A percentile compares a stretch with the other conserved stretches of the same genome.
Conservation (phyloP, 2,329 filamentous ascomycete genomes). For the Claviceps arundinis region DNA sequence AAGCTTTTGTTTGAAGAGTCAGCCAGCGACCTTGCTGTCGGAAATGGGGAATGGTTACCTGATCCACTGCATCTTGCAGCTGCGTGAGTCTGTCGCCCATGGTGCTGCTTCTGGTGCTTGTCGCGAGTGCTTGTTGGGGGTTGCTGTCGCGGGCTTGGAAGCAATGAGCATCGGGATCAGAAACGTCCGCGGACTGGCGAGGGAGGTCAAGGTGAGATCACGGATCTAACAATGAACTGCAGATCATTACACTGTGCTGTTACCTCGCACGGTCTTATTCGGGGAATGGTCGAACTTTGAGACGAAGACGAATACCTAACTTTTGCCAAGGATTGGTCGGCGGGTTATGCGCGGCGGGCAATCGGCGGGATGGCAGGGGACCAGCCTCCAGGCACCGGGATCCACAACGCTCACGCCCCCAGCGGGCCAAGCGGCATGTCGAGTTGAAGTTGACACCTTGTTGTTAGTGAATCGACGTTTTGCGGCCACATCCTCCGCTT, state of each 20-base stretch:
- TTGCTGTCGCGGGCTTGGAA: neutral
- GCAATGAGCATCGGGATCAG: neutral
- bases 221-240: neutral
- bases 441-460: neutral
- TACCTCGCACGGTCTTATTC: neutral
- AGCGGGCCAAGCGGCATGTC: neutral
- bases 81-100: constrained; percentile 73
- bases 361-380: neutral
- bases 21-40: neutral
- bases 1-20: constrained; percentile 30
- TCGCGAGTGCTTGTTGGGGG: neutral
- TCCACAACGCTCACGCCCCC: neutral
- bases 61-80: constrained; percentile 72
- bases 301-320: too few species aligned
- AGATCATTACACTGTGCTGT: neutral
- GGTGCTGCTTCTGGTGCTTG: constrained; percentile 7
- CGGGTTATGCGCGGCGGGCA: too few species aligned
- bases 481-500: too few species aligned
- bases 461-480: neutral
- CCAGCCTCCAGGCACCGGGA: neutral
- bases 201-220: neutral
- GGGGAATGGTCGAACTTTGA: too few species aligned
- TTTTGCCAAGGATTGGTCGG: too few species aligned
- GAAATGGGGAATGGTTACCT: constrained; percentile 34
- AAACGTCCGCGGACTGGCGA: neutral